Evolutionary conservation across 495 filamentous ascomycete genomes (phyloP), one percentile per base, ranked within the genome.

Genomic region (Penicillium riverlandense): DNA sequence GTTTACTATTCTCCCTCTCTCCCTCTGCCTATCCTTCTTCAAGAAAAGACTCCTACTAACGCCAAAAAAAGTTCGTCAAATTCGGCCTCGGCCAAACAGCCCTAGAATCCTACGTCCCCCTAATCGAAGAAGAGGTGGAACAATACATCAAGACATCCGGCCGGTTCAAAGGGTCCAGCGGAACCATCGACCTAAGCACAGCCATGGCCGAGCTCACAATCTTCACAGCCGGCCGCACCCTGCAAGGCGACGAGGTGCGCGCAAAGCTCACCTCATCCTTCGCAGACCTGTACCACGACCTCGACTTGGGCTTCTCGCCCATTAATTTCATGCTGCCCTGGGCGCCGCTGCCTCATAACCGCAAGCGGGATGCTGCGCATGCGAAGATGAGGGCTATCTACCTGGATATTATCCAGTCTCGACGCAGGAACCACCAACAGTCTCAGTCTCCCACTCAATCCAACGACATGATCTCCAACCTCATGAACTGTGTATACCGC

Each of bases 311-410:
- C 6, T 94, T 94, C 67, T 76, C 72, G 16, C 84, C 88, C 0
- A 77, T 89, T 60, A 94, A 94, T 65, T 91, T 94, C 65, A 78
- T 83, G 76, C 70, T 91, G 30, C 86, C 88, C 50, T 89, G 85
- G 87, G 82, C 82, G 27, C 88, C 88, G n/a, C 76, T 91, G 14
- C 88, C 88, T 1, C 84, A 82, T 56, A 94, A 94, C 66, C 83
- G 83, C 49, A 78, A 80, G 50, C 83, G 88, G 16, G 88, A 94
- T 53, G 54, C 71, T 37, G 88, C 88, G 5, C 87, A 94, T 57
- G 63, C 68, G 30, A 86, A 79, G 35, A 83, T 91, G 71, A 74
- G 84, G 33, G 76, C 83, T 44, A 80, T 85, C 47, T 94, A 91
- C 62, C 82, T 83, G 66, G 79, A 84, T 34, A 86, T 85, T 35